Evolutionary conservation across 192 early-diverging fungal species (phyloP).

Genomic region (Coemansia sp.): DNA sequence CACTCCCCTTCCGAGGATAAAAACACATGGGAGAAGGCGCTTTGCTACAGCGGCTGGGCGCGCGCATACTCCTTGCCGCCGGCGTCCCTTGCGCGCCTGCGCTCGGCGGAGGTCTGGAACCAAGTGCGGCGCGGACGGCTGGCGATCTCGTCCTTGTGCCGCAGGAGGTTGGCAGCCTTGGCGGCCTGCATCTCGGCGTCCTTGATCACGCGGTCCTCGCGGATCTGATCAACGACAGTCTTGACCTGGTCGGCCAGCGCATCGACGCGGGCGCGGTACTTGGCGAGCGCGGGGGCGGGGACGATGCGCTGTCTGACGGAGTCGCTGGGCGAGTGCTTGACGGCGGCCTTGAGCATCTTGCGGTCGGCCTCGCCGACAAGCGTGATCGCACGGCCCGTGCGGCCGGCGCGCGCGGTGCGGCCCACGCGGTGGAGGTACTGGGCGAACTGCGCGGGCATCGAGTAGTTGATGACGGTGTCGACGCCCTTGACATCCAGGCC

Average conservation of each 20-base stretch:
- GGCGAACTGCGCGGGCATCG: conserved; percentile 90
- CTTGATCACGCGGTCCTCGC: conserved; percentile 76
- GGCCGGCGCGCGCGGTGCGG: conserved; percentile 91
- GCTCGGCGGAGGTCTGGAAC: conserved; percentile 87
- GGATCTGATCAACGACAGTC: conserved; percentile 68
- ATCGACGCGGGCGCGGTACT: conserved; percentile 74
- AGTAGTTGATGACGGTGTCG: conserved; percentile 97
- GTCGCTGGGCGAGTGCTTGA: conserved; percentile 77
- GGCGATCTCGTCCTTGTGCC: conserved; percentile 85
- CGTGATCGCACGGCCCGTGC: conserved; percentile 83
- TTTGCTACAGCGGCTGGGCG: too few relatives aligned
- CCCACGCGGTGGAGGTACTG: conserved; percentile 96
- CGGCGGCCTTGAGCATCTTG: conserved; percentile 86
- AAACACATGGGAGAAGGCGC: too few relatives aligned
- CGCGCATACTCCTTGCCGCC: conserved; percentile 18
- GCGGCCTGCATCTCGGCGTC: conserved; percentile 90
- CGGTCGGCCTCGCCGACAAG: conserved; percentile 93
- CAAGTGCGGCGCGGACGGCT: conserved; percentile 87
- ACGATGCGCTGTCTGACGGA: conserved; percentile 90
- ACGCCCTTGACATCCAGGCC: conserved; percentile 98
- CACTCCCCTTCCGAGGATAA: too few relatives aligned
- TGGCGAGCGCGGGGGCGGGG: conserved; percentile 70
- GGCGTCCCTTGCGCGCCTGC: conserved; percentile 59
- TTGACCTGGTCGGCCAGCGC: conserved; percentile 67
- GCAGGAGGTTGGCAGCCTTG: conserved; percentile 82